A percentile compares a stretch with the other conserved stretches of the same genome.
phyloP scores from a whole-genome alignment of 2,329 filamentous ascomycete genomes.

The Byssochlamys sp. region DNA sequence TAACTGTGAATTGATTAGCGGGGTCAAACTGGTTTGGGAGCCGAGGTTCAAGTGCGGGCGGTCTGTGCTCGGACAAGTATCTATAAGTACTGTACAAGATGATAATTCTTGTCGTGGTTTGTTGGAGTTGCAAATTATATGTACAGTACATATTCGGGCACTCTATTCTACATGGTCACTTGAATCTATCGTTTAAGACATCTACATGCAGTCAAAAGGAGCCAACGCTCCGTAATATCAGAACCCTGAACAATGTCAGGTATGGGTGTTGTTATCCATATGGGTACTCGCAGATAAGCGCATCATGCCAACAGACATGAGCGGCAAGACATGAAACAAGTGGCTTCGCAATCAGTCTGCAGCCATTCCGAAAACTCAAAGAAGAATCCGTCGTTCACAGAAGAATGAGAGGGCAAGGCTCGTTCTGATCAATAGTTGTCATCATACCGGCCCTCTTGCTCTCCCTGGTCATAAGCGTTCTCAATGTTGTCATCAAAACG shows the following conservation, averaged over 20 bases:
- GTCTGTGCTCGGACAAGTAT: too few relatives aligned
- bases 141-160: background rate
- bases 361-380: background rate
- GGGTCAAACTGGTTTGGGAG: background rate
- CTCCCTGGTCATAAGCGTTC: constrained; percentile 36
- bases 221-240: background rate
- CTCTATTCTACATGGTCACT: background rate
- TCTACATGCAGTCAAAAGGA: background rate
- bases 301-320: background rate
- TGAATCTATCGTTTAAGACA: background rate
- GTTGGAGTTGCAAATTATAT: too few relatives aligned
- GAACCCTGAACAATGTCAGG: background rate
- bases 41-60: background rate
- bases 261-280: background rate
- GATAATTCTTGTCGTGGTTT: too few relatives aligned
- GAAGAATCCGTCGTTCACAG: background rate
- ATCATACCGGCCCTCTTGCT: constrained; percentile 19
- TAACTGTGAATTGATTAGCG: background rate
- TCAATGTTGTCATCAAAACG: constrained; percentile 34
- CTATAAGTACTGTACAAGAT: too few relatives aligned
- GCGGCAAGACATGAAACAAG: background rate
- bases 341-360: background rate
- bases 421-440: background rate
- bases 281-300: background rate
- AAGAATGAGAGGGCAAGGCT: background rate